Percentiles rank a stretch among this genome's conserved stretches.
Evolutionary conservation across 2,329 filamentous ascomycete genomes (phyloP).

Genomic region (Paecilomyces sp.): DNA sequence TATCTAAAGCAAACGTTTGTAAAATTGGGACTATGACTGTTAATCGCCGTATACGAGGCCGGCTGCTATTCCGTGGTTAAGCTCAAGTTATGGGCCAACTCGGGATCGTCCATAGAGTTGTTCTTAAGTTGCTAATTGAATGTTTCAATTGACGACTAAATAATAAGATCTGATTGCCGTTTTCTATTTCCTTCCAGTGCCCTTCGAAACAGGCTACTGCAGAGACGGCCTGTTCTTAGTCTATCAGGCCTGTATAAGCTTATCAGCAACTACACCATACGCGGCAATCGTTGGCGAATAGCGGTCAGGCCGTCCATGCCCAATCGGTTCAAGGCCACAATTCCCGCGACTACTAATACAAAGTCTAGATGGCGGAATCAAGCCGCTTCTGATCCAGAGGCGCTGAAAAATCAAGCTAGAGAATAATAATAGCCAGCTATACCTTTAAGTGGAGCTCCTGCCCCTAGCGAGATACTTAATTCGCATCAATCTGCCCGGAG

Average conservation of each 20-base stretch:
- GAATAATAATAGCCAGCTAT: neutral
- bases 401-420: neutral
- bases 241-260: neutral
- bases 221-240: neutral
- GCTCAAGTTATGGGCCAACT: too few relatives aligned
- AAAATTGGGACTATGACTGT: too few relatives aligned
- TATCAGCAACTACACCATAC: neutral
- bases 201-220: neutral
- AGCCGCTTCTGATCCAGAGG: neutral
- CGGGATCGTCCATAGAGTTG: too few relatives aligned
- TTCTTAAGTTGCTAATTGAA: too few relatives aligned
- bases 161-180: too few relatives aligned
- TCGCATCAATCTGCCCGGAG: neutral
- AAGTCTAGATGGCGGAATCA: neutral
- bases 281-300: neutral
- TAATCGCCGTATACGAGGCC: too few relatives aligned
- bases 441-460: neutral
- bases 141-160: too few relatives aligned
- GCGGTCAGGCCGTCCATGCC: neutral
- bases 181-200: neutral
- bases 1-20: too few relatives aligned
- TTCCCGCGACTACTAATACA: neutral
- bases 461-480: neutral
- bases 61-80: too few relatives aligned
- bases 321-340: neutral